Evolutionary conservation across 345 rosid genomes (phyloP), one percentile per base, ranked within the genome.

Genomic region (Carallia pectinifolia): DNA sequence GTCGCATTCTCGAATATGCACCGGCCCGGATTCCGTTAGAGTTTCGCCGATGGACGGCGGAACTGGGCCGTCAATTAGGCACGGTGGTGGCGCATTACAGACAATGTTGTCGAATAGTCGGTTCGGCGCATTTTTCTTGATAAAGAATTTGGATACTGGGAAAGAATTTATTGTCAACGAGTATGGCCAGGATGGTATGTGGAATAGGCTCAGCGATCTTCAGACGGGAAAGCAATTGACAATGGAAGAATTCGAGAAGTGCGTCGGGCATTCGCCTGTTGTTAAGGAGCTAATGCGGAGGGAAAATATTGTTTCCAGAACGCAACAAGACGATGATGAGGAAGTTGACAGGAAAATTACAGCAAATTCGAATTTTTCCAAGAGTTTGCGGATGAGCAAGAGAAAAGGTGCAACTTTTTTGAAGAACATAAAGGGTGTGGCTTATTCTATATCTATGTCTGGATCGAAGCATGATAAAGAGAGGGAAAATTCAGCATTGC

Each of bases 161-260:
- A 88, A 85, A 72, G 98, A 92, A 76, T 90, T 95, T 36, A 65
- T 95, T 4, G 98, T 95, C 5, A 90, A 95, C 1, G 98, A 90
- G 79, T 86, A 81, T 37, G 81, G 81, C 36, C 87, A 88, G 53
- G 81, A 89, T 55, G 98, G 97, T 19, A 84, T 73, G 87, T 95
- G 99, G 97, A 95, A 92, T 66, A 83, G 87, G 58, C 82, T 95
- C 15, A 95, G 97, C 58, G 99, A 95, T 85, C 77, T 95, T 37
- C 97, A 95, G 67, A 95, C 99, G 0, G 99, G 98, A 64, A 90
- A 95, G 77, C 89, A 92, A 58, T 71, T 95, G 23, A 95, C 96
- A 2, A 82, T 92, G 90, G 97, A 92, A 36, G 99, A 95, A 64
- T 92, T 92, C 44, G 98, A 95, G 82, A 92, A 85, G 61, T 81